Evolutionary conservation across 2,329 filamentous ascomycete species (phyloP).

Genomic region (Aspergillus clavatus): DNA sequence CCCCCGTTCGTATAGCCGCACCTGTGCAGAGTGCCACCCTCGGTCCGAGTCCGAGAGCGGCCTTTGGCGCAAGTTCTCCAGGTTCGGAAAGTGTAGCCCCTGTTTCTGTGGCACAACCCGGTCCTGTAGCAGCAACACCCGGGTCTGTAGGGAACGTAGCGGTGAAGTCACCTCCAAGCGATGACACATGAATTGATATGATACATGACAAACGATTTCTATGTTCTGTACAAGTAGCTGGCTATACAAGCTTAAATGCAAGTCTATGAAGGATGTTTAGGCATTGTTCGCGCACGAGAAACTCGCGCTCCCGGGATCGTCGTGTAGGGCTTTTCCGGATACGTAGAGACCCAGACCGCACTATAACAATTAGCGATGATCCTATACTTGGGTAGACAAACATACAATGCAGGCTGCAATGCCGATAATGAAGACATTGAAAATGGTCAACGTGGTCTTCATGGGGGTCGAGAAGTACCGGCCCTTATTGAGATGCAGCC

Average conservation of each 20-base stretch:
- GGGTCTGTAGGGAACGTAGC: no score
- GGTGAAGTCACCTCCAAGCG: no score
- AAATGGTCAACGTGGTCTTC: slow-evolving; percentile 25
- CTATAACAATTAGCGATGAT: slow-evolving; percentile 10
- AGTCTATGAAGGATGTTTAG: slow-evolving; percentile 3
- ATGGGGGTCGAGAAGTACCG: slow-evolving; percentile 26
- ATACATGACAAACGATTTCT: no score
- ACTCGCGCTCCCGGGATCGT: slow-evolving; percentile 17
- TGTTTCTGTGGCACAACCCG: no score
- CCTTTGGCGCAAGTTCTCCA: no score
- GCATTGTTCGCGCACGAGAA: slow-evolving; percentile 26
- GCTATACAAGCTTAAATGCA: background rate
- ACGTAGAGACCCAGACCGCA: slow-evolving; percentile 26
- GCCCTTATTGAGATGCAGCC: slow-evolving; percentile 33
- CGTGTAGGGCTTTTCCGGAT: slow-evolving; percentile 24
- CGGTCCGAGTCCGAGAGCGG: no score
- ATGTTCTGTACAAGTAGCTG: no score
- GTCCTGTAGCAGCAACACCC: no score
- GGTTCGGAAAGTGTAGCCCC: no score
- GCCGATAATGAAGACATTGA: slow-evolving; percentile 19
- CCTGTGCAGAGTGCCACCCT: no score
- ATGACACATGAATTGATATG: no score
- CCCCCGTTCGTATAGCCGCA: no score
- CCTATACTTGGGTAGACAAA: background rate
- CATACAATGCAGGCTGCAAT: slow-evolving; percentile 20